These are phyloP conservation scores for Erodium maritimum DNA, from an alignment of 345 rosid species.

Conservation along the genomic window DNA sequence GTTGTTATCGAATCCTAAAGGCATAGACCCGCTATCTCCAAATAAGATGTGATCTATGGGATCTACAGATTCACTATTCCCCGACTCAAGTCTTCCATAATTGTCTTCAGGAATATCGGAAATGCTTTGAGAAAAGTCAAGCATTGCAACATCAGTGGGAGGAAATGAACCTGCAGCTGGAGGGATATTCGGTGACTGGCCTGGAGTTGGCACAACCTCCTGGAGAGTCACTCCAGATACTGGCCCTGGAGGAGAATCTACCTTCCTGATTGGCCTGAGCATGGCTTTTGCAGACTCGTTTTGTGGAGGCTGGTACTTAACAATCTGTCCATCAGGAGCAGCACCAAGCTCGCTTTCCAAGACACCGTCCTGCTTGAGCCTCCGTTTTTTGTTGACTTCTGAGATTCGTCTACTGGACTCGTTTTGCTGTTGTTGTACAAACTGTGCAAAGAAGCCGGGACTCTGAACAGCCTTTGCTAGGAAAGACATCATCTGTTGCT, in stretches of 20 bases:
- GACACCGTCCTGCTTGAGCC: constrained; percentile 18
- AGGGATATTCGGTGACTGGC: background rate
- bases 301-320: constrained; percentile 37
- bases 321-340: constrained; percentile 37
- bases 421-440: constrained; percentile 37
- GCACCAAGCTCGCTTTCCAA: constrained; percentile 11
- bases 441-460: constrained; percentile 39
- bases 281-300: constrained; percentile 27
- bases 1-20: too few species aligned
- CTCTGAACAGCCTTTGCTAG: constrained; percentile 43
- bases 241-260: constrained; percentile 3
- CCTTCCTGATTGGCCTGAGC: constrained; percentile 35
- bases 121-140: too few species aligned
- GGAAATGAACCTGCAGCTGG: background rate
- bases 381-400: constrained; percentile 41
- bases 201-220: background rate
- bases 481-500: constrained; percentile 49
- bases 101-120: too few species aligned
- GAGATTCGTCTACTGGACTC: constrained; percentile 25
- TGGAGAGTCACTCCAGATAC: background rate
- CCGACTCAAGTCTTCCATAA: too few species aligned
- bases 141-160: too few species aligned
- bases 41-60: too few species aligned
- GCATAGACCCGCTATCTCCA: too few species aligned
- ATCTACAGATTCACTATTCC: too few species aligned